Base-by-base conservation (phyloP, 1,284 basidiomycete species). In the Termitomyces sp. region DNA sequence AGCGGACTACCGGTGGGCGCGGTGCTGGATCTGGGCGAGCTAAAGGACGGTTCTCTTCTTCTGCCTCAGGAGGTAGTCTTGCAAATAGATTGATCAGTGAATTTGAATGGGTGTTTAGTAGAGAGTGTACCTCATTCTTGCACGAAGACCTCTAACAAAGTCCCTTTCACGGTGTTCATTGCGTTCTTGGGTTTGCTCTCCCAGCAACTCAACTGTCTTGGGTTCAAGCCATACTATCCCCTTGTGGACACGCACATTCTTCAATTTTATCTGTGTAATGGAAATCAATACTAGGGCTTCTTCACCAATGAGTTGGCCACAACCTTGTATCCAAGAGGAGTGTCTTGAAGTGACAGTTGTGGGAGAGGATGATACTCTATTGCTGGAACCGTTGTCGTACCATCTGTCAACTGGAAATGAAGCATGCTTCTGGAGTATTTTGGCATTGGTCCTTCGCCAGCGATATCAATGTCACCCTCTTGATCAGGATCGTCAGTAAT, bases 241-340 rank as follows among this genome's bases (percentile, higher is more conserved):
- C 45, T 75, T 72, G 31, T 82, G 77, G 42, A 91, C 73, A 11
- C 73, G 68, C 3, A 82, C 81, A 53, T 85, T 73, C 63, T 79
- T 83, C 37, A 91, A 67, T 40, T 83, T 63, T 62, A 91, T 72
- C 88, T 91, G 37, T 19, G 44, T 42, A 30, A 11, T 48, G 34
- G 37, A 30, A 21, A 43, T 44, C 49, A 44, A 35, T 38, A n/a
- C n/a, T n/a, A 9, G 30, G 6, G 8, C 9, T 44, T 49, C 39
- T 21, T 7, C 3, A 10, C 31, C 1, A 40, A 51, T 37, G 41
- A 34, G 18, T 53, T 3, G 45, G 24, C 53, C 31, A 61, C 52
- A 49, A 87, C 89, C 73, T 91, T 91, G 63, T 71, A 86, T 2
- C 88, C 88, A 19, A 91, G 70, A 0, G 78, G 79, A 1, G 88